Conservation (phyloP, 805 yeast species). For the Candida orba region DNA sequence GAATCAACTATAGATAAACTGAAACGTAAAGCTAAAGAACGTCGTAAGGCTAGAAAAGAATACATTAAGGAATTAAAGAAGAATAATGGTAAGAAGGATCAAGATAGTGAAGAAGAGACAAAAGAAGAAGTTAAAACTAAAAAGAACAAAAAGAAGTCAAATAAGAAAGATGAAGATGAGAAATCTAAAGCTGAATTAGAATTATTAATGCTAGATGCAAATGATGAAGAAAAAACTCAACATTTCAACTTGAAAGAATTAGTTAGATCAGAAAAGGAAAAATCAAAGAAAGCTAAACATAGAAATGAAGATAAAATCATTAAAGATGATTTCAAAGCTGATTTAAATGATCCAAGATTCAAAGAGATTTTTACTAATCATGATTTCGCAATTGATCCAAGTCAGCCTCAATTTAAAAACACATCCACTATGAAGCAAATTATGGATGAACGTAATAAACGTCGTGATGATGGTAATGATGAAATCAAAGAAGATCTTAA, state of each 20-base stretch:
- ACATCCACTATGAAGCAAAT: conserved; percentile 83
- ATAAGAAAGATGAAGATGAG: conserved; percentile 21
- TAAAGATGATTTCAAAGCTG: conserved; percentile 55
- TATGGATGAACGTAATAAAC: conserved; percentile 64
- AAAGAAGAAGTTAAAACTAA: conserved; percentile 10
- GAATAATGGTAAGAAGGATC: conserved; percentile 43
- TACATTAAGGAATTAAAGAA: conserved; percentile 56
- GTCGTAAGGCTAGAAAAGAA: conserved; percentile 79
- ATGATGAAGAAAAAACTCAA: conserved; percentile 28
- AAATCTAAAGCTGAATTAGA: conserved; percentile 66
- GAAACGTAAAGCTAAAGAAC: conserved; percentile 85
- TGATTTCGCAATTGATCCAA: conserved; percentile 91
- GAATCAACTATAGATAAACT: conserved; percentile 75
- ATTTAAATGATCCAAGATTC: conserved; percentile 80
- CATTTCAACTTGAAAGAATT: conserved; percentile 81
- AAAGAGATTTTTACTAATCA: conserved; percentile 75
- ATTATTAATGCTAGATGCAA: conserved; percentile 48
- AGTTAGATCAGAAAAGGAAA: conserved; percentile 63
- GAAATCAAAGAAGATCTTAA: not conserved
- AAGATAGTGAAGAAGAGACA: conserved; percentile 24
- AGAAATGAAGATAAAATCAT: conserved; percentile 42
- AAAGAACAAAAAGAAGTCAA: not conserved
- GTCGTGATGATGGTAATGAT: conserved; percentile 24
- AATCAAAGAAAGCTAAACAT: conserved; percentile 40
- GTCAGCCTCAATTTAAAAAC: conserved; percentile 81